Percentiles rank a stretch among this genome's conserved stretches.
Evolutionary conservation across 2,329 filamentous ascomycete genomes (phyloP).

Genomic region (Hypoxylon sp.): DNA sequence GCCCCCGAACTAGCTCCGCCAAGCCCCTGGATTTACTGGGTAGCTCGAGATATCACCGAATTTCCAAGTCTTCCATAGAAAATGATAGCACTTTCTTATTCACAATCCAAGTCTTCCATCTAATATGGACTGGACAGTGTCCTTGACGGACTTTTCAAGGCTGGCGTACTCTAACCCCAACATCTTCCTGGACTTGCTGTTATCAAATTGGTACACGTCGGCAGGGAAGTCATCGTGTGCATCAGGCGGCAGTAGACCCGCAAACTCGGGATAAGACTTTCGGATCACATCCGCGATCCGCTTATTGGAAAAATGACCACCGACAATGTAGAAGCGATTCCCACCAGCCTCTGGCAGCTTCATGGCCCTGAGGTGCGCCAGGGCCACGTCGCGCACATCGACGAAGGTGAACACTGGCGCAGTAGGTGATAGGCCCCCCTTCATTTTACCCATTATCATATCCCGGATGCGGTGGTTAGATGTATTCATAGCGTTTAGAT

Average conservation of each 20-base stretch:
- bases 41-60: not conserved
- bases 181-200: slow-evolving; percentile 66
- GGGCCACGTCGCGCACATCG: slow-evolving; percentile 73
- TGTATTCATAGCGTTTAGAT: slow-evolving; percentile 77
- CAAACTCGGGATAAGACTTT: slow-evolving; percentile 68
- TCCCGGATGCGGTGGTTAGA: slow-evolving; percentile 78
- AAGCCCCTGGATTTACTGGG: not conserved
- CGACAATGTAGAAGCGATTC: slow-evolving; percentile 75
- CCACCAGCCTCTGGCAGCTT: slow-evolving; percentile 69
- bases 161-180: slow-evolving; percentile 72
- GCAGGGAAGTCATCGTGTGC: slow-evolving; percentile 60
- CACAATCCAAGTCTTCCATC: slow-evolving; percentile 32
- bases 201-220: slow-evolving; percentile 70
- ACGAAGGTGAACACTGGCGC: slow-evolving; percentile 72
- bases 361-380: slow-evolving; percentile 73
- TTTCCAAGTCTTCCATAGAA: not conserved
- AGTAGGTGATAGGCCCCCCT: slow-evolving; percentile 70
- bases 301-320: slow-evolving; percentile 73
- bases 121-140: slow-evolving; percentile 66
- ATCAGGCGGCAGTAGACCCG: slow-evolving; percentile 62
- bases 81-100: not conserved
- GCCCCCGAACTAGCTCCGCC: not conserved
- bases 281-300: slow-evolving; percentile 69
- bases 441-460: slow-evolving; percentile 74
- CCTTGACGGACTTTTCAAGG: slow-evolving; percentile 71